Base-by-base conservation (phyloP, 2,329 filamentous ascomycete genomes). In the Neurospora crassa region DNA sequence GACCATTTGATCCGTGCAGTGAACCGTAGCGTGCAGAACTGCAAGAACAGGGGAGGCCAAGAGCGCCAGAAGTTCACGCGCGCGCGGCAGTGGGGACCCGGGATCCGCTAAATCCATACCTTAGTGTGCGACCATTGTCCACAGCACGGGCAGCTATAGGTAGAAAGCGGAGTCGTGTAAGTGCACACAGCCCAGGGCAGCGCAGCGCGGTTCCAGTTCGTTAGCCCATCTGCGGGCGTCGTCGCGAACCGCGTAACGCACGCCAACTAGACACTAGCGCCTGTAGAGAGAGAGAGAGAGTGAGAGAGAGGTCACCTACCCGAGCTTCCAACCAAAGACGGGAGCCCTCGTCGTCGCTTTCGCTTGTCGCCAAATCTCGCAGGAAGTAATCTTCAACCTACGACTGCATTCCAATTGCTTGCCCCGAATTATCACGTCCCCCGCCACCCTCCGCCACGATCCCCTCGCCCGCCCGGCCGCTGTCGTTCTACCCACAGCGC, bases 171-270 rank as follows among this genome's bases (percentile, higher is more conserved):
- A 59, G 47, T 59, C 47, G 47, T 59, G 47, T 34, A 59, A 59
- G 47, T 59, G 47, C 47, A 59, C 47, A 16, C 34, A 29, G 29
- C 29, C 29, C 4, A 29, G 29, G 34, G 7, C 34, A 37, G 29
- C 34, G 5, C 47, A 29, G 47, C 24, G 24, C 12, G 47, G 47
- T 59, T 59, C 24, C 53, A 59, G 53, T 63, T 63, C 53, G 53
- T 63, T 63, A 63, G 53, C 67, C 37, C 63, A 68, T 53, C 45
- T 70, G 20, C 34, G 70, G 75, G 75, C 74, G 72, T 73, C 73
- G 75, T 63, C 75, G 75, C 74, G 73, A 74, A 74, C 73, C 75
- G 75, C 75, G 75, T 76, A 76, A 75, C 53, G 53, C 53, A 63
- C 53, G 53, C 24, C 53, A 63, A 63, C 29, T 29, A 4, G 5